Percentiles rank a stretch among this genome's conserved stretches.
Conservation (phyloP, 805 yeast species). For the Wickerhamiella cacticola region DNA sequence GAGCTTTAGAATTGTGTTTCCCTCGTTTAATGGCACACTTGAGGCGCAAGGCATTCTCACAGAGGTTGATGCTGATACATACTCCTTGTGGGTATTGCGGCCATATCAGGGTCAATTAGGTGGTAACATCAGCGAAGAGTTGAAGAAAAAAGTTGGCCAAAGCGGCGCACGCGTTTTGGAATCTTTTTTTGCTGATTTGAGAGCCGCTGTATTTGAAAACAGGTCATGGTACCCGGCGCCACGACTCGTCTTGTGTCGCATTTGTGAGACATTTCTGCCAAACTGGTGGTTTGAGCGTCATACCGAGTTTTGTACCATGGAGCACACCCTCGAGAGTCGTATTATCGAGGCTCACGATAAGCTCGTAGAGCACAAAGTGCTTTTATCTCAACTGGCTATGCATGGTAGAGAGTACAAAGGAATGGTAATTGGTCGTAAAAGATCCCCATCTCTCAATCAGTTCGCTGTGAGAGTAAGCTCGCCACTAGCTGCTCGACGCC, state of each 20-base stretch:
- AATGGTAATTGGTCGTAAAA: background rate
- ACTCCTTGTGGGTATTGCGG: constrained; percentile 71
- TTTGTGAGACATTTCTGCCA: constrained; percentile 84
- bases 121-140: constrained; percentile 15
- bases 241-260: constrained; percentile 69
- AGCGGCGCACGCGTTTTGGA: constrained; percentile 81
- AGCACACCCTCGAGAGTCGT: constrained; percentile 69
- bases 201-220: constrained; percentile 52
- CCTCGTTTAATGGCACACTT: constrained; percentile 25
- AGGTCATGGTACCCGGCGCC: constrained; percentile 57
- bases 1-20: constrained; percentile 8
- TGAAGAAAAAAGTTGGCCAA: constrained; percentile 60
- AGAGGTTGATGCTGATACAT: constrained; percentile 40
- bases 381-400: constrained; percentile 29
- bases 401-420: constrained; percentile 14
- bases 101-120: constrained; percentile 10
- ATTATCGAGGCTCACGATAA: constrained; percentile 65
- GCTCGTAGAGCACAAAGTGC: constrained; percentile 53
- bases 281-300: constrained; percentile 95
- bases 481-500: constrained; percentile 18
- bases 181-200: constrained; percentile 52
- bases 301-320: constrained; percentile 73
- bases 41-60: constrained; percentile 93
- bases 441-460: constrained; percentile 9
- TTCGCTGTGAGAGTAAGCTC: constrained; percentile 23